Conservation (phyloP, 75 land plant species). For the Cunninghamia lanceolata region DNA sequence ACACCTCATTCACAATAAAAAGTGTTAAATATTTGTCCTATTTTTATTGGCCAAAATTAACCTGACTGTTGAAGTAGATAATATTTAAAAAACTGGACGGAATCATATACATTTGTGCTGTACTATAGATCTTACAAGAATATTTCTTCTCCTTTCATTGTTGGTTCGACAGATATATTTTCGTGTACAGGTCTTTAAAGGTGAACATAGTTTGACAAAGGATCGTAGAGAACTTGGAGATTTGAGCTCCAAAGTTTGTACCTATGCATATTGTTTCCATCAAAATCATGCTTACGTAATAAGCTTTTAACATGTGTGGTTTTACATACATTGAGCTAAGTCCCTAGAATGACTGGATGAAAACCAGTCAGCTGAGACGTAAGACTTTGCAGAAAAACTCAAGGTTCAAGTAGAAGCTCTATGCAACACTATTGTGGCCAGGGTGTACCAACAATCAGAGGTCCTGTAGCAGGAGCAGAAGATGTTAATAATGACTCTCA, state of each 20-base stretch:
- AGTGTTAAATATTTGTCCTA: no score
- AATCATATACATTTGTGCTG: neutral
- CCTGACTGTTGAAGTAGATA: no score
- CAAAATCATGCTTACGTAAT: neutral
- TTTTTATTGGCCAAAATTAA: no score
- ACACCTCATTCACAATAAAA: no score
- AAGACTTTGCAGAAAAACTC: conserved; percentile 71
- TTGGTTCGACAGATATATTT: neutral
- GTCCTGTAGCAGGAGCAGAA: conserved; percentile 17
- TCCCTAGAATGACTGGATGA: conserved; percentile 77
- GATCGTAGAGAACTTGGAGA: no score
- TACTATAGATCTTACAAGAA: neutral
- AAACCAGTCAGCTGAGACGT: conserved; percentile 71
- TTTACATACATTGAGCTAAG: conserved; percentile 9
- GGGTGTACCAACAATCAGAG: conserved; percentile 54
- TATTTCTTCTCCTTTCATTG: neutral
- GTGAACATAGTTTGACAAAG: no score
- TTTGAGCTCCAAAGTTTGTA: conserved; percentile 55
- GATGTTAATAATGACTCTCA: conserved; percentile 34
- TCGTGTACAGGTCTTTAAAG: conserved; percentile 54
- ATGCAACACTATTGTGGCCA: conserved; percentile 65
- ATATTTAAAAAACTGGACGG: no score
- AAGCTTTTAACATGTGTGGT: no score
- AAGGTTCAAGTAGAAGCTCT: conserved; percentile 78
- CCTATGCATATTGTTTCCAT: neutral